Conservation (phyloP, 1,139 yeast genomes). For the Candida sp. region DNA sequence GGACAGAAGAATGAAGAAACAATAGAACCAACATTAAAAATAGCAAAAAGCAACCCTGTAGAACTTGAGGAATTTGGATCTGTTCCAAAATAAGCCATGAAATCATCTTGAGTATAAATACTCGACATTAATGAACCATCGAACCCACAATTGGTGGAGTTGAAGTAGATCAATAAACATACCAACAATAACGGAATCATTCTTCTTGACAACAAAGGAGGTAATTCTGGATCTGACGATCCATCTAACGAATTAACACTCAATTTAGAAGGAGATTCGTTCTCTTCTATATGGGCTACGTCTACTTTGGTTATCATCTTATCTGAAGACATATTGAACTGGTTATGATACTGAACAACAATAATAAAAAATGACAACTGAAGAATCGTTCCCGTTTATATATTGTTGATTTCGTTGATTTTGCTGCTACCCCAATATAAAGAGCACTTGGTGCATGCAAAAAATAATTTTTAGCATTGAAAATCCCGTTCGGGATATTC, state of each 20-base stretch:
- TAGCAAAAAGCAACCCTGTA: constrained; percentile 17
- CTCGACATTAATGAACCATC: constrained; percentile 19
- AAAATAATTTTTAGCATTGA: no score
- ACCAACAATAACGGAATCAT: constrained; percentile 7
- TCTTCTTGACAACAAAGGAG: constrained; percentile 4
- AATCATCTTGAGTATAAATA: constrained; percentile 14
- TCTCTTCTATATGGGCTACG: background rate
- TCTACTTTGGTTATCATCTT: background rate
- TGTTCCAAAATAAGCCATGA: constrained; percentile 11
- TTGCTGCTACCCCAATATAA: background rate
- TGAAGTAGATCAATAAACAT: constrained; percentile 10
- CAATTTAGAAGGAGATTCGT: background rate
- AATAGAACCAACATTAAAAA: constrained; percentile 16
- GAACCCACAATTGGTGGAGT: constrained; percentile 16
- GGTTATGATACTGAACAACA: no score
- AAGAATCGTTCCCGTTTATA: background rate
- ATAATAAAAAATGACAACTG: background rate
- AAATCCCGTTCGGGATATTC: no score
- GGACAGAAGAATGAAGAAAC: constrained; percentile 14
- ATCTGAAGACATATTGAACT: background rate
- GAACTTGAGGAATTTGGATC: constrained; percentile 12
- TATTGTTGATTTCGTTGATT: background rate
- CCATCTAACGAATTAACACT: background rate
- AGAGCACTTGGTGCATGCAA: no score
- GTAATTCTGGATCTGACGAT: constrained; percentile 4